Base-by-base conservation (phyloP, 805 yeast species). In the Suhomyces sp. region DNA sequence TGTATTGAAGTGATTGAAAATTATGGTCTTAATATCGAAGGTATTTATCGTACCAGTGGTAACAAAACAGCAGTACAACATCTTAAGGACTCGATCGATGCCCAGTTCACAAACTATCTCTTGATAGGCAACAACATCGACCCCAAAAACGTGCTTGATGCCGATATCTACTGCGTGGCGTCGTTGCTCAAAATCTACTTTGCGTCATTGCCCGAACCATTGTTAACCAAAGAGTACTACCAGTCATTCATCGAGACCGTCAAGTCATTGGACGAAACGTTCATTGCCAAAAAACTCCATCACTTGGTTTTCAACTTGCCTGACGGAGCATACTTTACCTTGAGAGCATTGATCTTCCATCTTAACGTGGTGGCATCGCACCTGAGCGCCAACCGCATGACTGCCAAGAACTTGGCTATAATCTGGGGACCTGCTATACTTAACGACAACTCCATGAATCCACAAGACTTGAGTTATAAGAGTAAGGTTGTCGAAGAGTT, bases 381-480 rank as follows among this genome's bases (percentile, higher is more conserved):
- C 52, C 86, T 85, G 62, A 77, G 77, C 19, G 60, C 70, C 35
- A 90, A 91, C 66, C 80, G 94, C 65, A 94, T 94, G 99, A 84
- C 84, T 46, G 78, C 85, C 53, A 86, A 86, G 63, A 86, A 88
- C 54, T 69, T 94, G 61, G 89, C 96, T 46, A 89, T 90, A 40
- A 91, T 93, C 38, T 94, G 99, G 99, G 97, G 97, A 0, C 96
- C 97, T 17, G 88, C 89, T 2, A 71, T 94, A 49, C 79, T 94
- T 67, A 83, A 85, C 47, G 88, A 83, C 60, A 83, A 81, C 53
- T 80, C 82, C 23, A 74, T 79, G 63, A 86, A 84, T 54, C 81
- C 84, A 3, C 88, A 85, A 57, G 97, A 85, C 62, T 82, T 88
- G 74, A 86, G 86, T 51, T 83, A 80, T 58, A 90, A 88, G 69